Conservation (phyloP, 306 rosid genomes). For the Gillenia trifoliata region DNA sequence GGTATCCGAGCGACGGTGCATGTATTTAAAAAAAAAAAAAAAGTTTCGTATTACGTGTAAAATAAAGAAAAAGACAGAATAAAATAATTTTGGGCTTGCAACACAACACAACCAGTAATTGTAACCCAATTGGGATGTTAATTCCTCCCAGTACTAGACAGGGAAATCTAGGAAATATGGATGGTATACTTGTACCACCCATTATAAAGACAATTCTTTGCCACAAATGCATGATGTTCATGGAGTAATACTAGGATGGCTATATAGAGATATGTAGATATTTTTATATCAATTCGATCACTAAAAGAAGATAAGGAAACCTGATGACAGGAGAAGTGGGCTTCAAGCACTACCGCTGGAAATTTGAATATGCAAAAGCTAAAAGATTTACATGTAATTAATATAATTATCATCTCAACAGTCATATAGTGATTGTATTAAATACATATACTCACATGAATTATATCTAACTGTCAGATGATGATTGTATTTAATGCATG, state of each 20-base stretch:
- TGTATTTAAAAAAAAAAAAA: too few species aligned
- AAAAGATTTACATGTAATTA: too few species aligned
- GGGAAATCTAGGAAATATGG: not conserved
- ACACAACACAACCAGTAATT: not conserved
- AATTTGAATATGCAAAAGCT: not conserved
- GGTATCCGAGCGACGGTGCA: not conserved
- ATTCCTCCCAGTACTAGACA: too few species aligned
- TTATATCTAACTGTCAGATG: too few species aligned
- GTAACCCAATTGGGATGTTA: not conserved
- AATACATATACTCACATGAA: too few species aligned
- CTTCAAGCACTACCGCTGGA: conserved; percentile 20
- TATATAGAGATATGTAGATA: conserved; percentile 21
- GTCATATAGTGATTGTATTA: too few species aligned
- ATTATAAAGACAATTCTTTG: conserved; percentile 36
- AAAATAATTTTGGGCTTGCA: not conserved
- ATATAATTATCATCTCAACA: too few species aligned
- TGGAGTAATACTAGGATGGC: conserved; percentile 33
- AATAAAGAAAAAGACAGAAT: not conserved
- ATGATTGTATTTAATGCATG: too few species aligned
- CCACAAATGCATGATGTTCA: conserved; percentile 29
- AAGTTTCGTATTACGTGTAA: too few species aligned
- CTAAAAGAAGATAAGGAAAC: conserved; percentile 20
- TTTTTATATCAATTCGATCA: conserved; percentile 3
- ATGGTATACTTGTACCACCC: conserved; percentile 26
- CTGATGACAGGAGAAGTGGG: conserved; percentile 26